Evolutionary conservation across 2,329 filamentous ascomycete species (phyloP), one percentile per base, ranked within the genome.

Genomic region (Stagonosporopsis vannaccii): DNA sequence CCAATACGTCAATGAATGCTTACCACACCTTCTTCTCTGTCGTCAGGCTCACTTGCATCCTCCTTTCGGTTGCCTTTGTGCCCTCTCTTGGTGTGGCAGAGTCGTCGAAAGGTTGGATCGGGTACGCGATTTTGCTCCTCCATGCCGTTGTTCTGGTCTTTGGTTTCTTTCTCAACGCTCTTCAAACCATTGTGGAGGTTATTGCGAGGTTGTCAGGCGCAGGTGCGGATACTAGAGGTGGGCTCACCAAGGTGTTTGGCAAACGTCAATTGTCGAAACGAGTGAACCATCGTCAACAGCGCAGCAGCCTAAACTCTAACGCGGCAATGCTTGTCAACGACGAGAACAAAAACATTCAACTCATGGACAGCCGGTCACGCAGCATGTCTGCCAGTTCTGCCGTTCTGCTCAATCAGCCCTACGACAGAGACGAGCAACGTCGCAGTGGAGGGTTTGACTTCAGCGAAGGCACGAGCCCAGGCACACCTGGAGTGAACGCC

Each of bases 1-100:
- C 88, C 2, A 87, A 93, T 20, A 98, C 95, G 0, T 97, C 94
- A 25, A 99, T 99, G 95, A 98, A 98, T 72, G 87, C 91, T 9
- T 97, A 97, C 65, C 93, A 98, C 68, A 91, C 90, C 2, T 86
- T 92, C 60, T 97, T 97, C 75, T 86, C 92, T 0, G 79, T 84
- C 2, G 80, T 96, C 13, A 87, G 95, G 30, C 88, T 97, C 28
- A 78, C 91, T 43, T 89, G 89, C 0, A 72, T 78, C 15, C 69
- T 82, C 13, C 76, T 83, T 4, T 80, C 76, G 55, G 75, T 82
- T 19, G 79, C 93, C 1, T 99, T 99, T 74, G 87, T 93, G 12
- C 92, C 94, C 1, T 89, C 90, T 1, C 82, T 99, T 3, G 88
- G 87, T 20, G 88, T 97, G 5, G 85, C 85, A 0, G 89, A 96